Evolutionary conservation across 2,329 filamentous ascomycete species (phyloP).

Genomic region (Taxawa tesnikishii): DNA sequence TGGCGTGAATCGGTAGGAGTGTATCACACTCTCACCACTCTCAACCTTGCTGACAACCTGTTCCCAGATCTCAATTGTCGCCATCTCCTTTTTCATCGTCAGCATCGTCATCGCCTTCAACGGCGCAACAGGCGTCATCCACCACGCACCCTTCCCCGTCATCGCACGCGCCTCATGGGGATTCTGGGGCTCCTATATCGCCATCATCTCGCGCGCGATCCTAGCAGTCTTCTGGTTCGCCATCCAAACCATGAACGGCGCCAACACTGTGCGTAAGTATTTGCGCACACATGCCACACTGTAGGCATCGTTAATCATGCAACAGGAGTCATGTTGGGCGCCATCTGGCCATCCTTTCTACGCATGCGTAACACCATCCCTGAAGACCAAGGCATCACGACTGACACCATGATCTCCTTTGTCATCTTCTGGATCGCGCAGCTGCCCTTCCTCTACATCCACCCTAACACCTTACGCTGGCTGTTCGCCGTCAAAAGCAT

Average conservation of each 20-base stretch:
- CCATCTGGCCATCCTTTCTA: constrained; percentile 47
- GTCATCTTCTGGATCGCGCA: constrained; percentile 45
- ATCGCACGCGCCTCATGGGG: constrained; percentile 44
- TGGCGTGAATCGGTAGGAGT: constrained; percentile 34
- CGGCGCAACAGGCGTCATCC: constrained; percentile 35
- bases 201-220: constrained; percentile 40
- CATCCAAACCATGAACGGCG: constrained; percentile 48
- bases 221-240: constrained; percentile 53
- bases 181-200: constrained; percentile 44
- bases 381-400: constrained; percentile 39
- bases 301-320: too few species aligned
- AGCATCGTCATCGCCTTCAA: constrained; percentile 48
- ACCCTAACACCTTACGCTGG: constrained; percentile 40
- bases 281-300: too few species aligned
- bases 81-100: constrained; percentile 37
- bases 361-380: constrained; percentile 42
- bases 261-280: constrained; percentile 26
- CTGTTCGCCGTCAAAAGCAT: constrained; percentile 35
- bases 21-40: too few species aligned
- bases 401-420: constrained; percentile 43
- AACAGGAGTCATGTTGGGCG: constrained; percentile 42
- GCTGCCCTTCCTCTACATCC: constrained; percentile 43
- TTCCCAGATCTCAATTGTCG: constrained; percentile 34
- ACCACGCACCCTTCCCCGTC: constrained; percentile 45
- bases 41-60: too few species aligned